Evolutionary conservation across 78 protist species (phyloP).

Genomic region (Guillardia theta): DNA sequence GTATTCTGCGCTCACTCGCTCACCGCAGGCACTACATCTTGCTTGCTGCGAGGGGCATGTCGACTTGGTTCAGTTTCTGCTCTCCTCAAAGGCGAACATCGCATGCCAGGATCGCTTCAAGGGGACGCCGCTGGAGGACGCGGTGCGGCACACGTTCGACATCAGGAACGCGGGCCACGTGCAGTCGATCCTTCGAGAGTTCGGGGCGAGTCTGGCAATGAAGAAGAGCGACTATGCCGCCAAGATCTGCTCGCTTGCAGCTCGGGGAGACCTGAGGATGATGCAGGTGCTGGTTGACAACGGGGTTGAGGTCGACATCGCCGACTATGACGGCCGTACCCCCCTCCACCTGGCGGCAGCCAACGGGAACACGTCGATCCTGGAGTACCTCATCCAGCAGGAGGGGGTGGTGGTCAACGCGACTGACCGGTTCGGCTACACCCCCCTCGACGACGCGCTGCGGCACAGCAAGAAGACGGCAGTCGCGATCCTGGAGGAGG

Average conservation of each 20-base stretch:
- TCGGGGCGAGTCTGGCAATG: neutral
- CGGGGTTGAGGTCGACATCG: neutral
- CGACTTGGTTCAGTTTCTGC: neutral
- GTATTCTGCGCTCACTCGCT: too few species aligned
- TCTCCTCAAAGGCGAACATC: neutral
- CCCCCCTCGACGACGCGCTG: conserved; percentile 20
- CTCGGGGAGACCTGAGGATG: neutral
- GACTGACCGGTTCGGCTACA: neutral
- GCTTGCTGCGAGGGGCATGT: neutral
- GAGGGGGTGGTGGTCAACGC: neutral
- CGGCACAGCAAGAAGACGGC: neutral
- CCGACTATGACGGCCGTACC: conserved; percentile 20
- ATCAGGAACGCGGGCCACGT: neutral
- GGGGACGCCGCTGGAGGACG: neutral
- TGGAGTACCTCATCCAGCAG: neutral
- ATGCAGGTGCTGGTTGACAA: neutral
- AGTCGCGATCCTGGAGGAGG: neutral
- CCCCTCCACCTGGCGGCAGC: neutral
- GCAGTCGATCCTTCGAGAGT: neutral
- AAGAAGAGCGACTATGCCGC: neutral
- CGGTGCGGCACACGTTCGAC: neutral
- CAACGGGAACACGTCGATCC: neutral
- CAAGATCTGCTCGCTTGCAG: neutral
- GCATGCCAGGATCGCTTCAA: neutral
- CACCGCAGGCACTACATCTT: neutral